Evolutionary conservation across 208 protist genomes (phyloP), one percentile per base, ranked within the genome.

Genomic region (Wallacemonas sp.): DNA sequence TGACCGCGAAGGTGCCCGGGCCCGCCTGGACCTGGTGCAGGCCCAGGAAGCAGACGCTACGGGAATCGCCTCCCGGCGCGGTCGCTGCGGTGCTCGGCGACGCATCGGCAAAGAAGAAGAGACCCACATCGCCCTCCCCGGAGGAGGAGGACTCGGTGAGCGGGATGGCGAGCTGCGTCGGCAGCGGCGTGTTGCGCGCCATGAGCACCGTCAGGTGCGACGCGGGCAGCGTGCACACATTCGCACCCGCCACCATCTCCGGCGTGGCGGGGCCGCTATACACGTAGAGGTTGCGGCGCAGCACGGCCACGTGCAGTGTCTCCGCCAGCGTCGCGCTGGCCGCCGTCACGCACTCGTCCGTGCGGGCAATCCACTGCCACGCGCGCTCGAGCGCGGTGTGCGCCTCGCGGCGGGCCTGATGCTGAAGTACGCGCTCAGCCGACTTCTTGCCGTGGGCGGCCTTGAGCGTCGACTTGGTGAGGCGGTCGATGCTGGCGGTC

Each of bases 141-240:
- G 41, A 38, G 2, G 59, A 52, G n/a, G 64, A 3, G 66, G n/a
- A 16, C 18, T 67, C 65, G 16, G 66, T 42, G 61, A 72, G 65
- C 12, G 80, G 84, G 23, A 87, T 71, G 26, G 79, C 65, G 36
- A 85, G 72, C 41, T 81, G 84, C n/a, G 72, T 64, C 2, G 84
- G 84, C 41, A 90, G 64, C 2, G 74, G 57, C 18, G 72, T 74
- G 31, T 81, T 67, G 26, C 45, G 52, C 10, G 76, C 41, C 66
- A 87, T 72, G n/a, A 91, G 57, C 33, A 79, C 67, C 54, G 61
- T 46, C 23, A 87, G 73, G 0, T 33, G 16, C 8, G 52, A 18
- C 1, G 31, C 52, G 3, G 52, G 52, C 8, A 59, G 32, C 4
- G 26, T n/a, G 52, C 70, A 71, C 1, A 32, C 26, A 18, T 31